Percentiles rank a stretch among this genome's conserved stretches.
Conservation (phyloP, 1,284 basidiomycete genomes). For the Fomes fomentarius region DNA sequence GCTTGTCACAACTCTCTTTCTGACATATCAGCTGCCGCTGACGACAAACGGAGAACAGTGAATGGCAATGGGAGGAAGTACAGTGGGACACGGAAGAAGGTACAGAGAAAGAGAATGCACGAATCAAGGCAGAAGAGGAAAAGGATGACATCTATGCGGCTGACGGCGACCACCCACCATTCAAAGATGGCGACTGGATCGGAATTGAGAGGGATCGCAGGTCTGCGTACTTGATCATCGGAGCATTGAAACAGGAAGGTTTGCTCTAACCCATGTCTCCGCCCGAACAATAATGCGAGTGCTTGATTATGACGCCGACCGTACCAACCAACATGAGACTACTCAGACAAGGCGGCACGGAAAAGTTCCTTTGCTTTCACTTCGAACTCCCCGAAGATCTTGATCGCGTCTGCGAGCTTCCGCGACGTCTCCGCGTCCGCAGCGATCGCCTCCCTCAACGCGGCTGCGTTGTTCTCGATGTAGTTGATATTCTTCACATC, state of each 20-base stretch:
- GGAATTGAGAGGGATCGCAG: slow-evolving; percentile 76
- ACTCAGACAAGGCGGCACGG: slow-evolving; percentile 19
- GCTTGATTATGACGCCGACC: no score
- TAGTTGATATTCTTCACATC: slow-evolving; percentile 34
- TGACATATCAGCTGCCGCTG: no score
- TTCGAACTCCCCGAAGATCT: slow-evolving; percentile 48
- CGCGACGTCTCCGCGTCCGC: slow-evolving; percentile 43
- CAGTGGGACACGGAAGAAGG: slow-evolving; percentile 74
- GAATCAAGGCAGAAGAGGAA: slow-evolving; percentile 29
- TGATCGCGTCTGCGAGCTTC: slow-evolving; percentile 47
- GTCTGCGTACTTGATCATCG: slow-evolving; percentile 77
- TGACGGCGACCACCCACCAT: slow-evolving; percentile 51
- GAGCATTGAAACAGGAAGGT: slow-evolving; percentile 70
- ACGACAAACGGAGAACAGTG: slow-evolving; percentile 37
- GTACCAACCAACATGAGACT: no score
- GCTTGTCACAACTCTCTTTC: no score
- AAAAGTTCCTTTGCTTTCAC: slow-evolving; percentile 41
- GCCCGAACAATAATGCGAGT: neutral
- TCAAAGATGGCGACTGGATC: slow-evolving; percentile 66
- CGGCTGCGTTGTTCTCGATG: slow-evolving; percentile 37
- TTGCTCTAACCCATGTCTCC: slow-evolving; percentile 47
- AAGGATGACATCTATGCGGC: slow-evolving; percentile 56
- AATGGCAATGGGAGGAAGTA: slow-evolving; percentile 77
- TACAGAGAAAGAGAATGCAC: slow-evolving; percentile 28
- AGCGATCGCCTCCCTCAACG: slow-evolving; percentile 39